A percentile compares a stretch with the other conserved stretches of the same genome.
Evolutionary conservation across 768 basidiomycete genomes (phyloP).

Genomic region (Tubosaeta brunneosetosa): DNA sequence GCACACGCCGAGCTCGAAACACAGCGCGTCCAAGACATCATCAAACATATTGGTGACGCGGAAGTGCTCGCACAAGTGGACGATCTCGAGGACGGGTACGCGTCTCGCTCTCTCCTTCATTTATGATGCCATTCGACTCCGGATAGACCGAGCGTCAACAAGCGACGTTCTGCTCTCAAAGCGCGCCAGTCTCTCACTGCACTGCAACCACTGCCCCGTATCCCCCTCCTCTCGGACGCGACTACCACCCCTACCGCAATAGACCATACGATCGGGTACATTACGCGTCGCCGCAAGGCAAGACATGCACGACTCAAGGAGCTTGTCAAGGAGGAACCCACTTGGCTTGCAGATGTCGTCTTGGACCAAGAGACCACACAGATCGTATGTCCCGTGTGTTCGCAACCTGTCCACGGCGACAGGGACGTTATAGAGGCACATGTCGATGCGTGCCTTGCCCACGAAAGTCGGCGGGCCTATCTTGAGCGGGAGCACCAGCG

Average conservation of each 20-base stretch:
- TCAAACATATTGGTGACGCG: constrained; percentile 56
- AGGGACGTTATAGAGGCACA: constrained; percentile 73
- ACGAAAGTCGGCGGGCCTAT: constrained; percentile 42
- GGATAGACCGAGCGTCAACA: constrained; percentile 14
- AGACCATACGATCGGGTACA: constrained; percentile 52
- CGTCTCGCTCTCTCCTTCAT: constrained; percentile 12
- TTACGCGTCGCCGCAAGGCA: constrained; percentile 66
- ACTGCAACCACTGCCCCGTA: constrained; percentile 21
- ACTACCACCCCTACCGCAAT: constrained; percentile 32
- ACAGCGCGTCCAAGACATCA: constrained; percentile 65
- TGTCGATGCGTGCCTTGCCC: constrained; percentile 72
- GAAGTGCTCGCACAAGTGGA: constrained; percentile 48
- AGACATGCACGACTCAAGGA: constrained; percentile 66
- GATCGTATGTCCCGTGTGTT: constrained; percentile 69
- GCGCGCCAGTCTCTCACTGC: constrained; percentile 38
- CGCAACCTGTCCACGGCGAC: constrained; percentile 54
- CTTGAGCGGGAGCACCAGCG: constrained; percentile 28
- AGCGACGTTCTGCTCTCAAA: constrained; percentile 42
- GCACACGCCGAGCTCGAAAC: constrained; percentile 63
- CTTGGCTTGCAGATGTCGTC: constrained; percentile 28
- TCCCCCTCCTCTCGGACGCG: constrained; percentile 21
- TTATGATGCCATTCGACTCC: constrained; percentile 27
- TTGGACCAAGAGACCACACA: constrained; percentile 36
- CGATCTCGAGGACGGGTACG: constrained; percentile 53
- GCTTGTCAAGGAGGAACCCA: constrained; percentile 57